phyloP scores from a whole-genome alignment of 179 eudicot species.

The Beta macrorhiza region DNA sequence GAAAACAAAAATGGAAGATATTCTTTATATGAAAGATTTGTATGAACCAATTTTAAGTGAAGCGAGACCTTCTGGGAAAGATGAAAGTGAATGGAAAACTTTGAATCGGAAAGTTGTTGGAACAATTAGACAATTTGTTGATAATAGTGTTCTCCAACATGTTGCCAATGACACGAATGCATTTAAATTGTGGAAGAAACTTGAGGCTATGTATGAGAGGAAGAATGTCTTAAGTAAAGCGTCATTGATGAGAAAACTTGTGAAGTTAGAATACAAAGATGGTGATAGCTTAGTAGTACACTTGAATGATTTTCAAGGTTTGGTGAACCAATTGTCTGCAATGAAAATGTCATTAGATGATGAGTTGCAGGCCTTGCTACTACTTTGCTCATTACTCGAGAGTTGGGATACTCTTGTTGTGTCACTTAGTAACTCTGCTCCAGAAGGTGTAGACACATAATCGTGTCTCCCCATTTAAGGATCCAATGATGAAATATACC shows the following conservation, averaged over 20 bases:
- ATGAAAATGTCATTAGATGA: constrained; percentile 11
- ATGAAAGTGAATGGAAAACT: not conserved
- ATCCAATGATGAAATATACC: no score
- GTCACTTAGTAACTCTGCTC: constrained; percentile 19
- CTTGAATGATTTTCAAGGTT: constrained; percentile 15
- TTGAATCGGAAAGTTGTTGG: not conserved
- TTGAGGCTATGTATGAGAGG: constrained; percentile 13
- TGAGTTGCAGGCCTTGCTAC: constrained; percentile 25
- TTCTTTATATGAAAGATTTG: constrained; percentile 9
- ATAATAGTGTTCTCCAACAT: constrained; percentile 9
- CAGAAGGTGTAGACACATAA: not conserved
- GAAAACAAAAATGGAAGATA: constrained; percentile 20
- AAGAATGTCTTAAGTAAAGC: constrained; percentile 17
- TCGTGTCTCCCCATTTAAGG: no score
- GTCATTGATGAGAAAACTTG: constrained; percentile 25
- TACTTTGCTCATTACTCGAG: constrained; percentile 23
- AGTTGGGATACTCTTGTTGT: constrained; percentile 29
- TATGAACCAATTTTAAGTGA: no score
- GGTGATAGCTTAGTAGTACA: constrained; percentile 13
- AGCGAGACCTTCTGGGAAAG: no score
- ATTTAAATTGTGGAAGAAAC: constrained; percentile 1
- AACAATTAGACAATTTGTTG: constrained; percentile 17
- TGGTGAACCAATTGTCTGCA: constrained; percentile 16
- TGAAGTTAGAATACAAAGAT: constrained; percentile 19
- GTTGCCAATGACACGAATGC: constrained; percentile 16